A percentile compares a stretch with the other conserved stretches of the same genome.
These are phyloP conservation scores for Globisporangium perplexum DNA, from an alignment of 352 stramenopile species.

Conservation along the genomic window DNA sequence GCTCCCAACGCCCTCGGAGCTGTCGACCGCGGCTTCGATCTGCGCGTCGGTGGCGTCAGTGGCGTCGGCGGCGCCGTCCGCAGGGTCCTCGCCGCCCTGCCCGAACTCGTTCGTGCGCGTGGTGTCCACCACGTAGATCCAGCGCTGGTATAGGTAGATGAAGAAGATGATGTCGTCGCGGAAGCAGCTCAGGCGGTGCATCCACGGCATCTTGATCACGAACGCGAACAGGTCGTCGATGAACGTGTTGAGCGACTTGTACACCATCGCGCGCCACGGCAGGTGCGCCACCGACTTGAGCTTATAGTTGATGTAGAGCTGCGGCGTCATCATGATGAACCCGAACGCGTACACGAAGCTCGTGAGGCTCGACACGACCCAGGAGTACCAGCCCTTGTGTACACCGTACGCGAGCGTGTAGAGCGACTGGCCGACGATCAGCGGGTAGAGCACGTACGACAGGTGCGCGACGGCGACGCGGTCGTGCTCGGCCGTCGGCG, in stretches of 20 bases:
- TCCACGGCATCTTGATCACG: conserved; percentile 97
- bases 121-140: conserved; percentile 93
- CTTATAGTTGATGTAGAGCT: conserved; percentile 99
- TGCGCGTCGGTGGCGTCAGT: not conserved
- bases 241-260: conserved; percentile 98
- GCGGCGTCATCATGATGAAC: conserved; percentile 99
- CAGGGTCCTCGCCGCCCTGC: conserved; percentile 46
- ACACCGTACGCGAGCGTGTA: conserved; percentile 93
- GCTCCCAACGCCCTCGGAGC: conserved; percentile 12
- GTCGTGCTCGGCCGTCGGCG: conserved; percentile 78
- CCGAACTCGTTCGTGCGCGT: conserved; percentile 93
- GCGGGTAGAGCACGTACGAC: conserved; percentile 79
- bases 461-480: conserved; percentile 79
- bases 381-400: conserved; percentile 97
- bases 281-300: conserved; percentile 95
- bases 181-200: conserved; percentile 98
- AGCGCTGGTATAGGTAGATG: conserved; percentile 99
- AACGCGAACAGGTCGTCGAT: conserved; percentile 98
- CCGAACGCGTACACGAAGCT: conserved; percentile 98
- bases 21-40: conserved; percentile 7
- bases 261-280: conserved; percentile 97
- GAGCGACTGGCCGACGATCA: conserved; percentile 92
- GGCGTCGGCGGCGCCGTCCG: not conserved
- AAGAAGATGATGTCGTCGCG: conserved; percentile 99
- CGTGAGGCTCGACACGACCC: conserved; percentile 94